Base-by-base conservation (phyloP, 2,329 filamentous ascomycete genomes). In the Fusarium armeniacum region DNA sequence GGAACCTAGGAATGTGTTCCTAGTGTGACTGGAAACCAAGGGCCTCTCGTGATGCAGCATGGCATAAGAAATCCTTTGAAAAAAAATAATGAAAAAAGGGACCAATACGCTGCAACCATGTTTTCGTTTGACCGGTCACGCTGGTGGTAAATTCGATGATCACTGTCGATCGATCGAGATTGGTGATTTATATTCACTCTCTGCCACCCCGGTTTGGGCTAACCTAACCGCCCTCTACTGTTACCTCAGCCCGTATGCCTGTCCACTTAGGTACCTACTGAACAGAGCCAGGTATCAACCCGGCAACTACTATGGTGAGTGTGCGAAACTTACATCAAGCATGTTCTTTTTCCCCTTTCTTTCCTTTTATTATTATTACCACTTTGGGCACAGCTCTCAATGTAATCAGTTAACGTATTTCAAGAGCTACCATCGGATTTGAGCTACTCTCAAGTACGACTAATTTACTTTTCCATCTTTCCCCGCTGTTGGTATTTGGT, bases 111-210 rank as follows among this genome's bases (percentile, higher is more conserved):
- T 41, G 56, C 41, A 18, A 15, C 53, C 53, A 56, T 70, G 45
- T 59, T 58, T 58, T 52, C 13, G 43, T 35, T 54, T 69, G 67
- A 71, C 51, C 65, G 52, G 67, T 70, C 68, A 70, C 52, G 64
- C 35, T 69, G 47, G 53, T 49, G 40, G 50, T 55, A 32, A 38
- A 28, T 40, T 58, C 36, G 69, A 53, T 51, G 69, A 71, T 71
- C 68, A 45, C 44, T 56, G 68, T 57, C 68, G 69, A 71, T 71
- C 69, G 69, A 71, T 71, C 69, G 69, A 71, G 69, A 71, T 71
- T 69, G 41, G 30, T 62, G 65, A 71, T 58, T 35, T 49, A 44
- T 38, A 38, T 46, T 43, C 44, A 49, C 12, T 52, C 46, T 46
- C 44, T 54, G 26, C 16, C 24, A 63, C 30, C 47, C 55, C 41